Evolutionary conservation across 345 rosid species (phyloP).

Genomic region (Lumnitzera littorea): DNA sequence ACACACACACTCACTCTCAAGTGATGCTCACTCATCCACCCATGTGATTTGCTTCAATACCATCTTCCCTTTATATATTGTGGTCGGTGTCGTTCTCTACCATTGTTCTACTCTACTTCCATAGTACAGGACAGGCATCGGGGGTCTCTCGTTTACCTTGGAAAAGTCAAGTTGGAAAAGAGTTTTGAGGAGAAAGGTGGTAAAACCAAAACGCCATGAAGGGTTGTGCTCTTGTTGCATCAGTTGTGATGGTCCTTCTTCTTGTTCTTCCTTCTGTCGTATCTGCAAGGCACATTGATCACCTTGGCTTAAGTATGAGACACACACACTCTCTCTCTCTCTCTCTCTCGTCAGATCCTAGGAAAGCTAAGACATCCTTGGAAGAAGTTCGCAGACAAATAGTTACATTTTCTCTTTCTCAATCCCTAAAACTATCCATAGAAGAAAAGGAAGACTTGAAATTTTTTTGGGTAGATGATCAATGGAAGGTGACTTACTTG

Average conservation of each 20-base stretch:
- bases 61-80: conserved; percentile 17
- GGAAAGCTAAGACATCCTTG: too few species aligned
- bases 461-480: too few species aligned
- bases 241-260: conserved; percentile 23
- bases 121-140: not conserved
- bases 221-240: conserved; percentile 20
- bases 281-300: conserved; percentile 31
- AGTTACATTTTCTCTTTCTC: too few species aligned
- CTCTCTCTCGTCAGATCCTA: not conserved
- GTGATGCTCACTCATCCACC: conserved; percentile 11
- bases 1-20: not conserved
- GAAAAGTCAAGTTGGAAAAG: too few species aligned
- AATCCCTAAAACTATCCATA: too few species aligned
- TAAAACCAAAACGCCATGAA: conserved; percentile 25
- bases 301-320: conserved; percentile 21
- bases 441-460: too few species aligned
- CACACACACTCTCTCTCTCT: not conserved
- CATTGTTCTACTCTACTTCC: not conserved
- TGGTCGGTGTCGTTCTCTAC: not conserved
- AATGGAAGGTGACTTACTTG: too few species aligned
- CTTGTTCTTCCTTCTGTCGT: conserved; percentile 16
- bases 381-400: too few species aligned
- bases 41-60: conserved; percentile 87
- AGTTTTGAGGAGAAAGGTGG: not conserved
- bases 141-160: too few species aligned